Evolutionary conservation across 73 alveolate genomes (phyloP), one percentile per base, ranked within the genome.

Genomic region (Blepharisma stoltei): DNA sequence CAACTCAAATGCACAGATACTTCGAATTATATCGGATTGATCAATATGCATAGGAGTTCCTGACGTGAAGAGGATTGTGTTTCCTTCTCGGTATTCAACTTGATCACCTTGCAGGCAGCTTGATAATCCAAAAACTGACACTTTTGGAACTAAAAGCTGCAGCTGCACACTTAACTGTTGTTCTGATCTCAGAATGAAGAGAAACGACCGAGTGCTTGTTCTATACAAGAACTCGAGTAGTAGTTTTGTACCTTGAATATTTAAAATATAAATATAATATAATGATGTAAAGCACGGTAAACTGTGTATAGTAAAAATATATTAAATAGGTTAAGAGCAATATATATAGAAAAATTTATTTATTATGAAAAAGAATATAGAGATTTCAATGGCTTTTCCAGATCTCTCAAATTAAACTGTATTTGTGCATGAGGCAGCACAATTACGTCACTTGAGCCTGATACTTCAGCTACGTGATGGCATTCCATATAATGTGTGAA

Each of bases 1-100:
- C 2, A 60, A 14, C 23, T 60, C 73, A 60, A 60, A 60, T 8
- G 73, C 73, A 60, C 73, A 60, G 23, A 60, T 60, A 60, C 73
- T 60, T 25, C 73, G 14, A 25, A 60, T 60, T 38, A 60, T 60
- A 60, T 60, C 18, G 73, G 38, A 20, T 14, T n/a, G 37, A 4
- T 60, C 18, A n/a, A 60, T 60, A 60, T 60, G 73, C 46, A 60
- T 14, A 60, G 73, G 73, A 9, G 14, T n/a, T 18, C 23, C 45
- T 20, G 14, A n/a, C 14, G 18, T 60, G 46, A 60, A 60, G 23
- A 9, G 11, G 14, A 60, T 25, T 18, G 73, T 18, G 18, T 60
- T 14, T 60, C 73, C 73, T 60, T 60, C 73, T 20, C 45, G 37
- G 48, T n/a, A 14, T 25, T 60, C 73, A 5, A 60, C 73, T 60